A percentile compares a stretch with the other conserved stretches of the same genome.
Conservation (phyloP, 495 filamentous ascomycete species). For the Tuber magnatum region DNA sequence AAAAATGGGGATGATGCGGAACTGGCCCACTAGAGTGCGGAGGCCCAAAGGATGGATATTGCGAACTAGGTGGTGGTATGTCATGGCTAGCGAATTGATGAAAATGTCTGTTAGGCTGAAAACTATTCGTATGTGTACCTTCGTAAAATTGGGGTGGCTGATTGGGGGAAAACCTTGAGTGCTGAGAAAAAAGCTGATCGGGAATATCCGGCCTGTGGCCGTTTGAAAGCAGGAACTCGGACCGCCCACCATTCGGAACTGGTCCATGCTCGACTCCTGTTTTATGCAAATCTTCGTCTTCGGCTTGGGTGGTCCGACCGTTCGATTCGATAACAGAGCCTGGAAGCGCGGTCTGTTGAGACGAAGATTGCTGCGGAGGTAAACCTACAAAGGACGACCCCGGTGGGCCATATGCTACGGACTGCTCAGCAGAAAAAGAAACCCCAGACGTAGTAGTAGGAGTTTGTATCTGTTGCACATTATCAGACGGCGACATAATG, state of each 20-base stretch:
- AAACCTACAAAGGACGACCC: neutral
- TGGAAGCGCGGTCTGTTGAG: neutral
- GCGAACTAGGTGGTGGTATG: conserved; percentile 13
- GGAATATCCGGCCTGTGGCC: neutral
- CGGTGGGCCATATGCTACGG: neutral
- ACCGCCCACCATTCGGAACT: neutral
- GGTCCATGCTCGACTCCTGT: neutral
- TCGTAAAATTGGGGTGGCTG: conserved; percentile 29
- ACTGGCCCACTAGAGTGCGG: conserved; percentile 13
- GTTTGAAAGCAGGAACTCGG: neutral
- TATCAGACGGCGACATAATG: neutral
- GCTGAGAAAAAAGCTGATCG: conserved; percentile 8
- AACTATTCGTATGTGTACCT: conserved; percentile 21
- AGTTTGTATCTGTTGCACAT: neutral
- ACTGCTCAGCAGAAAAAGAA: neutral
- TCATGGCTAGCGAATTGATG: conserved; percentile 19
- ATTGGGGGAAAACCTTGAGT: conserved; percentile 28
- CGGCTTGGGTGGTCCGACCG: neutral
- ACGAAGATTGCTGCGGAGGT: neutral
- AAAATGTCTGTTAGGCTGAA: conserved; percentile 26
- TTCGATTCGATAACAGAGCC: neutral
- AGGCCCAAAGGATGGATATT: conserved; percentile 25
- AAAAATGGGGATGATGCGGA: conserved; percentile 21
- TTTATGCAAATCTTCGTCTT: neutral
- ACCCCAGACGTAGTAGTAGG: neutral